Conservation (phyloP, 2,329 filamentous ascomycete species). For the Fusarium brachygibbosum region DNA sequence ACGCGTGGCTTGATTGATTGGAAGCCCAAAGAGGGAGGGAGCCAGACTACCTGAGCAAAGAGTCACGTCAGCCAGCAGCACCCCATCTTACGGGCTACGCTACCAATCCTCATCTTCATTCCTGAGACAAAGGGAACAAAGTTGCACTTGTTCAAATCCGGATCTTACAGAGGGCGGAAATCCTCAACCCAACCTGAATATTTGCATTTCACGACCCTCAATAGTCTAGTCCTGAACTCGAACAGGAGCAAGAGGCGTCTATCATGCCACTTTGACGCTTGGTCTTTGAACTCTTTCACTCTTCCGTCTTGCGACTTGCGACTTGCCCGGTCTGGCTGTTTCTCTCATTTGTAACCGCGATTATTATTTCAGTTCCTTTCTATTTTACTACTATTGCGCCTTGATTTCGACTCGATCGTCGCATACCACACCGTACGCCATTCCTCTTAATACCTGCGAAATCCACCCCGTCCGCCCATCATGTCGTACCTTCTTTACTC, state of each 20-base stretch:
- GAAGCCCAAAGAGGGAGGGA: slow-evolving; percentile 37
- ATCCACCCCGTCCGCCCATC: slow-evolving; percentile 38
- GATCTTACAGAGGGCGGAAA: slow-evolving; percentile 21
- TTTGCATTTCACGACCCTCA: slow-evolving; percentile 13
- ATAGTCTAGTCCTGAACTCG: slow-evolving; percentile 11
- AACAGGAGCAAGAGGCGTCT: slow-evolving; percentile 22
- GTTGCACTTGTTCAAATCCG: slow-evolving; percentile 40
- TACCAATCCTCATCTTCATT: slow-evolving; percentile 14
- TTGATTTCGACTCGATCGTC: slow-evolving; percentile 13
- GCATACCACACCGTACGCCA: slow-evolving; percentile 2
- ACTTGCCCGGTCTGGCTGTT: slow-evolving; percentile 7
- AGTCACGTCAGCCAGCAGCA: slow-evolving; percentile 43
- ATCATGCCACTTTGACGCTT: slow-evolving; percentile 38
- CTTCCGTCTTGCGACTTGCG: slow-evolving; percentile 29
- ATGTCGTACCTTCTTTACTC: slow-evolving; percentile 89
- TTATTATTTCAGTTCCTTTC: slow-evolving; percentile 14
- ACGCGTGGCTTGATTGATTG: slow-evolving; percentile 42
- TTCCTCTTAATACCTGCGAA: slow-evolving; percentile 8
- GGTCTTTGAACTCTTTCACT: slow-evolving; percentile 12
- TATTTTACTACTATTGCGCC: slow-evolving; percentile 1
- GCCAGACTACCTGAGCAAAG: slow-evolving; percentile 11
- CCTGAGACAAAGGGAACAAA: slow-evolving; percentile 39
- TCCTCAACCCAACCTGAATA: slow-evolving; percentile 15
- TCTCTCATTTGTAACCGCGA: slow-evolving; percentile 37
- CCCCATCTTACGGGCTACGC: too few species aligned